Evolutionary conservation across 257 asterid genomes (phyloP).

Genomic region (Solanum gandarillasii): DNA sequence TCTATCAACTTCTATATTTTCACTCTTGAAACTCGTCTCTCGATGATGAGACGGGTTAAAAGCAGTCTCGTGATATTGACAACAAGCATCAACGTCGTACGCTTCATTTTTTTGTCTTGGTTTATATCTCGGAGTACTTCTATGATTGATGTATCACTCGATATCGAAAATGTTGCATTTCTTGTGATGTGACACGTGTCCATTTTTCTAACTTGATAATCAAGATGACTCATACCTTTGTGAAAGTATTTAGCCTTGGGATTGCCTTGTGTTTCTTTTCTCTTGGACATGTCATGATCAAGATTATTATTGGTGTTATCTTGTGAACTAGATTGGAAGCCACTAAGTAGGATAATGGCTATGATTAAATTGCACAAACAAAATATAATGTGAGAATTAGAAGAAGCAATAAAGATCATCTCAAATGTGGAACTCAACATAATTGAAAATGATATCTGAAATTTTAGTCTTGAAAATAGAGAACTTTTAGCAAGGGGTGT

Average conservation of each 20-base stretch:
- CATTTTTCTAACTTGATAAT: neutral
- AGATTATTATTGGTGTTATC: neutral
- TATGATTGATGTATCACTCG: neutral
- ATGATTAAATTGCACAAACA: slow-evolving; percentile 58
- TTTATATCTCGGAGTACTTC: neutral
- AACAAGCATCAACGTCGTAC: neutral
- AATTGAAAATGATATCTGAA: neutral
- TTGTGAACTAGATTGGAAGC: slow-evolving; percentile 16
- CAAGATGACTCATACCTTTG: neutral
- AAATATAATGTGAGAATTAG: slow-evolving; percentile 43
- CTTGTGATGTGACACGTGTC: neutral
- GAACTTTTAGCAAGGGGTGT: neutral
- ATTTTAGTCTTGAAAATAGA: neutral
- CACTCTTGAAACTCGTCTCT: neutral
- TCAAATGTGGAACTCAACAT: slow-evolving; percentile 42
- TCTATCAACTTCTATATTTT: neutral
- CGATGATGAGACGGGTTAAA: neutral
- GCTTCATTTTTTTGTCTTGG: neutral
- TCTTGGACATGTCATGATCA: neutral
- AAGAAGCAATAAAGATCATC: slow-evolving; percentile 39
- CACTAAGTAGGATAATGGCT: slow-evolving; percentile 31
- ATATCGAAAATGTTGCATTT: neutral
- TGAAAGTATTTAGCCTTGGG: neutral
- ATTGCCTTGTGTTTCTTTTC: neutral
- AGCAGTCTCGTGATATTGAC: neutral